These are phyloP conservation scores for Trifolium fragiferum DNA, from an alignment of 306 rosid species.

Conservation along the genomic window DNA sequence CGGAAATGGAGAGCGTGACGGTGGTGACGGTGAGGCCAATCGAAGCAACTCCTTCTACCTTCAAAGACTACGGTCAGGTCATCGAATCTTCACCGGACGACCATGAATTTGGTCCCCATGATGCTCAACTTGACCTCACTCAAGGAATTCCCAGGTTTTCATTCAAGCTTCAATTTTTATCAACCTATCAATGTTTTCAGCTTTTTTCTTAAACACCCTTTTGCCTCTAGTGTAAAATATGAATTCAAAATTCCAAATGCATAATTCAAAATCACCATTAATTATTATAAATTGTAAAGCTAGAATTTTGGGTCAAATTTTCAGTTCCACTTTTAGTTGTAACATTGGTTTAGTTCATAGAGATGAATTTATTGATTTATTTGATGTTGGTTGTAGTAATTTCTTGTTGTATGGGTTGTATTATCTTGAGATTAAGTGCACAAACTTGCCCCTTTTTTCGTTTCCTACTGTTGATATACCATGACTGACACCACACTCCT, in stretches of 20 bases:
- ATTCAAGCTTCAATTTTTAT: background rate
- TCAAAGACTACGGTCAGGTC: slow-evolving; percentile 75
- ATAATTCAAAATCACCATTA: too few species aligned
- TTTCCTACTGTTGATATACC: too few species aligned
- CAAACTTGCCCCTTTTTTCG: too few species aligned
- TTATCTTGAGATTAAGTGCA: background rate
- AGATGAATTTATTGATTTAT: slow-evolving; percentile 20
- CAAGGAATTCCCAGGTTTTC: slow-evolving; percentile 79
- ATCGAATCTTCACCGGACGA: slow-evolving; percentile 63
- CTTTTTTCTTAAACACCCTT: background rate
- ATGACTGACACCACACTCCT: too few species aligned
- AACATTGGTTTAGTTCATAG: background rate
- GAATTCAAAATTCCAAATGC: too few species aligned
- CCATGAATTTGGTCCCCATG: slow-evolving; percentile 61
- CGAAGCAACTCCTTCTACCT: slow-evolving; percentile 69
- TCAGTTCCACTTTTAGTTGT: too few species aligned
- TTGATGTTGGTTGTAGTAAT: slow-evolving; percentile 6
- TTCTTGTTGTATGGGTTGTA: background rate
- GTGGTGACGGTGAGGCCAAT: slow-evolving; percentile 58
- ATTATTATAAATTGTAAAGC: too few species aligned
- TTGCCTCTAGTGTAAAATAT: too few species aligned
- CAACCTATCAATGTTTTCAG: background rate
- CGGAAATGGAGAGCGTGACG: slow-evolving; percentile 8
- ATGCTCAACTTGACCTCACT: slow-evolving; percentile 82
- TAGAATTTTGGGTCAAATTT: too few species aligned